phyloP scores from a whole-genome alignment of 2,329 filamentous ascomycete genomes.

The Karstenula rhodostoma region DNA sequence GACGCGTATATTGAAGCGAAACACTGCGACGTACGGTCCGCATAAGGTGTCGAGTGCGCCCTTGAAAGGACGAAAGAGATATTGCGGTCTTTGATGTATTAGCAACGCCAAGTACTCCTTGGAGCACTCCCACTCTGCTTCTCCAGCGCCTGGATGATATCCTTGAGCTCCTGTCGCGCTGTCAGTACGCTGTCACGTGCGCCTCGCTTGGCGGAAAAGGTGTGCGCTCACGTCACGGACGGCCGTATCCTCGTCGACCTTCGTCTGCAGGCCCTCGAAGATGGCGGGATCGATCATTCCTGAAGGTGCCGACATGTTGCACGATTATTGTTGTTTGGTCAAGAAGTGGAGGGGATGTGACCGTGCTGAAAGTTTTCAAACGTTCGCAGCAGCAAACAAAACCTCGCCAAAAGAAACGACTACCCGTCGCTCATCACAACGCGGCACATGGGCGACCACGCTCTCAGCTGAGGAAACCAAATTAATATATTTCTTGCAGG shows the following conservation, averaged over 20 bases:
- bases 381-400: slow-evolving; percentile 4
- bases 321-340: not conserved
- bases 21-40: slow-evolving; percentile 60
- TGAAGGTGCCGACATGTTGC: slow-evolving; percentile 40
- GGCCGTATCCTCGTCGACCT: slow-evolving; percentile 85
- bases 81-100: slow-evolving; percentile 66
- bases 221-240: slow-evolving; percentile 72
- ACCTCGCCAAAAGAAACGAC: slow-evolving; percentile 7
- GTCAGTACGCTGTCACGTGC: slow-evolving; percentile 42
- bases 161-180: slow-evolving; percentile 69
- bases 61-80: slow-evolving; percentile 85
- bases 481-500: too few species aligned
- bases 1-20: not conserved
- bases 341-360: not conserved
- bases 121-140: slow-evolving; percentile 65
- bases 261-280: slow-evolving; percentile 85
- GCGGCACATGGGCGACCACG: not conserved
- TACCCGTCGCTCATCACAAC: not conserved
- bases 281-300: slow-evolving; percentile 80
- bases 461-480: too few species aligned
- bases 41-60: slow-evolving; percentile 84
- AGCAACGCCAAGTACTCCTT: slow-evolving; percentile 3
- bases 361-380: not conserved
- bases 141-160: slow-evolving; percentile 82
- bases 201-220: slow-evolving; percentile 1